Evolutionary conservation across 2,329 filamentous ascomycete species (phyloP).

Genomic region (Aspergillus neotritici): DNA sequence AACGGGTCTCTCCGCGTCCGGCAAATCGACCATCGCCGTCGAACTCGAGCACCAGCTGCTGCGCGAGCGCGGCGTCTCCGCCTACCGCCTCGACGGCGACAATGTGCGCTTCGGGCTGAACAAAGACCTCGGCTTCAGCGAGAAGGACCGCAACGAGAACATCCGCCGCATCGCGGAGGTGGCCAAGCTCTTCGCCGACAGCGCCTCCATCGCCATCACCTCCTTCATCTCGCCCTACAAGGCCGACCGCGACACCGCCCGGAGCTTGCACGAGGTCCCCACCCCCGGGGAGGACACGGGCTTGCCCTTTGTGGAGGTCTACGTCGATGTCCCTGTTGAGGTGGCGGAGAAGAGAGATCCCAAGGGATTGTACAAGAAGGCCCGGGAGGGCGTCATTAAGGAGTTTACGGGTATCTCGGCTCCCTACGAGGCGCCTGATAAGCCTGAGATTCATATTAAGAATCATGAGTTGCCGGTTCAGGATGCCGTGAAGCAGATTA

Average conservation of each 20-base stretch:
- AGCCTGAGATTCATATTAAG: conserved; percentile 80
- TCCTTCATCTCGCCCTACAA: conserved; percentile 96
- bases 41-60: conserved; percentile 96
- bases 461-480: conserved; percentile 78
- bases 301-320: conserved; percentile 89
- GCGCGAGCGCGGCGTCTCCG: conserved; percentile 61
- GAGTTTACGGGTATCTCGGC: conserved; percentile 95
- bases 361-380: conserved; percentile 98
- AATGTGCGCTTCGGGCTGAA: conserved; percentile 98
- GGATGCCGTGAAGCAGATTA: conserved; percentile 81
- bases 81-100: conserved; percentile 95
- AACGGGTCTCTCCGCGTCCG: conserved; percentile 90
- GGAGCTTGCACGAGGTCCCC: conserved; percentile 67
- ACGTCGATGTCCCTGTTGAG: conserved; percentile 82
- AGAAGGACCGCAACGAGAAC: conserved; percentile 93
- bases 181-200: conserved; percentile 93
- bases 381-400: conserved; percentile 85
- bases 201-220: conserved; percentile 78
- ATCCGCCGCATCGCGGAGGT: conserved; percentile 96
- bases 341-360: conserved; percentile 93
- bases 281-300: conserved; percentile 54
- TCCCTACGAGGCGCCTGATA: conserved; percentile 84
- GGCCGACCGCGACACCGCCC: conserved; percentile 75
- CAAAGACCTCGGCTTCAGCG: conserved; percentile 93
- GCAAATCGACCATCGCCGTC: conserved; percentile 94